Base-by-base conservation (phyloP, 768 basidiomycete genomes). In the Phylloporus rhodoxanthus region DNA sequence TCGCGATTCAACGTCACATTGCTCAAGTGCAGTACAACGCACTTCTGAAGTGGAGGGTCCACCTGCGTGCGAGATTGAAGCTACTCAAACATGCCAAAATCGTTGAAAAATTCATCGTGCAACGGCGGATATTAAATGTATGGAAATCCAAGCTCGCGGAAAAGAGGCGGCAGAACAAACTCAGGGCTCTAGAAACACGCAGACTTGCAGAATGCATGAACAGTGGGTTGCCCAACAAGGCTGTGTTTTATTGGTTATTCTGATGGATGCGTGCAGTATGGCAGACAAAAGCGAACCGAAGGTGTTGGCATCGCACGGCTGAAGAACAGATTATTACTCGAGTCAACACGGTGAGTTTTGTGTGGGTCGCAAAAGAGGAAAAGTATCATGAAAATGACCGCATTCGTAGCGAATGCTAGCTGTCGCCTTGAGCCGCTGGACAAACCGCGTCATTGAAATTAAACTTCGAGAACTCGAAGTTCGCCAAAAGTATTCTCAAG, bases 381-480 rank as follows among this genome's bases (percentile, higher is more conserved):
- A 3, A 28, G 1, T n/a, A 41, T 50, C 32, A n/a, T n/a, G n/a
- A n/a, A n/a, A n/a, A n/a, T 57, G 34, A 54, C 21, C 28, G 19
- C 7, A 30, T 49, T 32, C 44, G 38, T 52, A 89, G 87, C 78
- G 81, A 45, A 66, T 79, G 43, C 56, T 82, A 52, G 65, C 67
- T n/a, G 61, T 67, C 38, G 58, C 74, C 2, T 62, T 91, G 48
- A 63, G 68, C 17, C 68, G 61, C 36, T 92, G 89, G 89, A 87
- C 81, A 8, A 81, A 82, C 55, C 77, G 79, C 5, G 82, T 88
- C 8, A 84, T 90, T 50, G 80, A 80, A 42, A 65, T 87, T 43
- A 91, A 90, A 61, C 73, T 81, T 45, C 78, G 82, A 26, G 87
- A 89, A 62, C 62, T 87, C n/a, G 79, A 86, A 40, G 74, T 80